A percentile compares a stretch with the other conserved stretches of the same genome.
phyloP scores from a whole-genome alignment of 2,329 filamentous ascomycete genomes.

The Aspergillus pseudonomiae region DNA sequence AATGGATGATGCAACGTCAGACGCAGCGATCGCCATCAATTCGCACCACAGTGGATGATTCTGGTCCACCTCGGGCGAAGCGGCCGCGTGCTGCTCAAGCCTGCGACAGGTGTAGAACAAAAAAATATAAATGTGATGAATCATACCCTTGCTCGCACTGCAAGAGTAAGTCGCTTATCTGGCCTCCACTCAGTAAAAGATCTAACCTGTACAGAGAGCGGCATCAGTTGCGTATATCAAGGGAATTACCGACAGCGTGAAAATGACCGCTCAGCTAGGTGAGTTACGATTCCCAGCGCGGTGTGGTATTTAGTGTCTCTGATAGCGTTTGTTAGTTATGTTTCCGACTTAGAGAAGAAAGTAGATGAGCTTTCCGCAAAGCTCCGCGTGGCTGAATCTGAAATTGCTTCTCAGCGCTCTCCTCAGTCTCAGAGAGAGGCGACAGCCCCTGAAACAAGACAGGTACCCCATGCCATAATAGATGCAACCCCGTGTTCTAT shows the following conservation, averaged over 20 bases:
- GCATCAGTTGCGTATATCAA: conserved; percentile 38
- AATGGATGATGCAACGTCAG: conserved; percentile 43
- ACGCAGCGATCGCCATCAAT: conserved; percentile 16
- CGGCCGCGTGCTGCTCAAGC: conserved; percentile 50
- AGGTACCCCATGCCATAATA: conserved; percentile 11
- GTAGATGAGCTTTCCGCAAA: conserved; percentile 34
- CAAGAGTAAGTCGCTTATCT: conserved; percentile 37
- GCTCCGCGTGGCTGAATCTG: conserved; percentile 28
- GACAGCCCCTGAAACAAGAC: conserved; percentile 7
- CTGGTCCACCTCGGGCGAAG: conserved; percentile 30
- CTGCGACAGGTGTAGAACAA: conserved; percentile 50
- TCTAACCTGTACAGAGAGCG: conserved; percentile 30
- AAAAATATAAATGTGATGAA: conserved; percentile 56
- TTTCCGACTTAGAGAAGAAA: conserved; percentile 40
- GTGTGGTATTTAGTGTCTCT: background rate
- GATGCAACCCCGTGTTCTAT: conserved; percentile 30
- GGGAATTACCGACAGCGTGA: conserved; percentile 37
- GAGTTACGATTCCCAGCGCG: background rate
- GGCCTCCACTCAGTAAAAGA: background rate
- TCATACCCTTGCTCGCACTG: conserved; percentile 49
- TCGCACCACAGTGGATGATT: conserved; percentile 18
- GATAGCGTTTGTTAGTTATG: conserved; percentile 28
- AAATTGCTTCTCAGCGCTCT: conserved; percentile 15
- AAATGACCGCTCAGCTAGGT: conserved; percentile 33
- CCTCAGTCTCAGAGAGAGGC: conserved; percentile 12